Base-by-base conservation (phyloP, 805 yeast species). In the Dipodascopsis uninucleata region DNA sequence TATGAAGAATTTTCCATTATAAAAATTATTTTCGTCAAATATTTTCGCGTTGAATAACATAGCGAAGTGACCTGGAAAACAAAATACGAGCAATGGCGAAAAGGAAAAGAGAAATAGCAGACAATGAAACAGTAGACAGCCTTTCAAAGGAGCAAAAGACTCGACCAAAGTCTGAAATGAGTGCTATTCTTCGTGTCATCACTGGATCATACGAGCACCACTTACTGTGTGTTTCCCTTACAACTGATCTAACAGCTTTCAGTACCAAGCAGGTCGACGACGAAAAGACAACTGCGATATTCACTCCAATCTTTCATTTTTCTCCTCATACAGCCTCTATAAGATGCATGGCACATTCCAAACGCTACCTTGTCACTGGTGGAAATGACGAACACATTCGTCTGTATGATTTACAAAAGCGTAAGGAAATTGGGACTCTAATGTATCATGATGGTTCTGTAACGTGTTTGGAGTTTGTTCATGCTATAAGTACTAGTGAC, bases 141-240 rank as follows among this genome's bases (percentile, higher is more conserved):
- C n/a, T n/a, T n/a, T n/a, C n/a, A n/a, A n/a, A n/a, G n/a, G n/a
- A n/a, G n/a, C n/a, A n/a, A n/a, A n/a, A n/a, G n/a, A n/a, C n/a
- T n/a, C n/a, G n/a, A n/a, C n/a, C n/a, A n/a, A n/a, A n/a, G n/a
- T n/a, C n/a, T n/a, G n/a, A n/a, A n/a, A n/a, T n/a, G n/a, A n/a
- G n/a, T n/a, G n/a, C 54, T 12, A 29, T 49, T 20, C 41, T 90
- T 56, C 74, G 98, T 62, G 79, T 93, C 20, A 76, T 90, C 58
- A 95, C 86, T 9, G 98, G 98, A 21, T 88, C 97, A 0, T 93
- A 93, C 59, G 98, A 93, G 67, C 98, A 93, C 67, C 86, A 88
- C 52, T 66, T 93, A 36, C 68, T 89, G 31, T 88, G 97, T 70
- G 71, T 88, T 12, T 85, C 96, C 1, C 68, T 86, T 34, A 74